Base-by-base conservation (phyloP, 352 stramenopile species). In the Pythium dissotocum region DNA sequence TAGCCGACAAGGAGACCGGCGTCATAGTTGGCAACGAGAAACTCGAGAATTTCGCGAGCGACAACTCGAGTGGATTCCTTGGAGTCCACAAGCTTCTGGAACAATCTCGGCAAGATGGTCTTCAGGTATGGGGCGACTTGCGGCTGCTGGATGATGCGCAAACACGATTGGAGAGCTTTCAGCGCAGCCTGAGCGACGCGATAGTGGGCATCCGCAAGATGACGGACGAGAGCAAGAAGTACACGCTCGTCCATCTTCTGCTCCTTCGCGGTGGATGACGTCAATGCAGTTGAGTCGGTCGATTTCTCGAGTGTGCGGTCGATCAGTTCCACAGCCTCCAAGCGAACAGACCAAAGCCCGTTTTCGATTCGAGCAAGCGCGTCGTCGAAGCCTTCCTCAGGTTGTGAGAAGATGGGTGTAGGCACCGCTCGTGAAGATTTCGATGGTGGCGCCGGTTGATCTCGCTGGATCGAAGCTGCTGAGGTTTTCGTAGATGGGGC, bases 51-150 rank as follows among this genome's bases (percentile, higher is more conserved):
- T 33, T 89, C 77, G 14, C 79, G 84, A 1, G 87, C 85, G 10
- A 80, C 42, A 21, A 61, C 55, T 4, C 85, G 78, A 57, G 79
- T 76, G 0, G 70, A 74, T 70, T 94, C 87, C 49, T 95, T 95
- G 1, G 83, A 79, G 48, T 95, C 84, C 6, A 94, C 76, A 53
- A 85, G 75, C 54, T 91, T 91, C 60, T 93, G 82, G 46, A 94
- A 93, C 6, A 94, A 62, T 53, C 77, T 80, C 3, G 85, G 76
- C 12, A 94, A 57, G 36, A 92, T 69, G 0, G n/a, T 69, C 60
- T 91, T 90, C 40, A 93, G 51, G 46, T 83, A 79, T 21, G 77
- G 68, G 44, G 75, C 24, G 1, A 94, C 70, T 53, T 86, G 75
- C 14, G 85, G 70, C 7, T 67, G 71, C 14, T 58, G 69, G 1